Base-by-base conservation (phyloP, 192 early-diverging fungal genomes). In the Backusella tuberculispora region DNA sequence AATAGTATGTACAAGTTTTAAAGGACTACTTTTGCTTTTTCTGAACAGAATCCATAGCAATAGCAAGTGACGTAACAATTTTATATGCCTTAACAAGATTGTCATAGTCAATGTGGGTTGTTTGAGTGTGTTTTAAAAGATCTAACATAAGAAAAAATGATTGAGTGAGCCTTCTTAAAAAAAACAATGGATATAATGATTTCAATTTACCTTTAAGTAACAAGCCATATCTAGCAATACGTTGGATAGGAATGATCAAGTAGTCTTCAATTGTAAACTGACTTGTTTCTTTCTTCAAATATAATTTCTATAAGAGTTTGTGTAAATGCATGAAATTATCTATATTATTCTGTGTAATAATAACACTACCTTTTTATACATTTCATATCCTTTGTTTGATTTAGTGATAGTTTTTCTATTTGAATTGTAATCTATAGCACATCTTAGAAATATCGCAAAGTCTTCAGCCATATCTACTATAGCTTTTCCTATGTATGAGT, bases 191-290 rank as follows among this genome's bases (percentile, higher is more conserved):
- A 56, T 26, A 24, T n/a, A n/a, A 19, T 5, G n/a, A 13, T 38
- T 4, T 66, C 29, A 48, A 2, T n/a, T 6, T 69, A 72, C 83
- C 86, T 75, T 81, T 84, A 34, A 94, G 77, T 34, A 94, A 75
- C 73, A 94, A 74, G 38, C 88, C 86, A 84, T 94, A 94, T 29
- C 91, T 86, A 2, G 92, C 87, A 24, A 92, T 87, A 42, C 92
- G 87, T 79, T 94, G 92, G 60, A 94, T 91, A 2, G 92, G 92
- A 78, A 92, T 89, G 66, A 94, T 92, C 73, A 94, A 77, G 72
- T 91, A 82, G 72, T 92, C 92, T 37, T 84, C 81, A 21, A 97
- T 78, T 42, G 83, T 85, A 44, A 94, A 83, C 17, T 81, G 84
- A 10, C 79, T 86, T 4, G 79, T 85, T 74, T 88, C 85, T n/a